These are phyloP conservation scores for Dothiorella sarmentorum DNA, from an alignment of 2,329 filamentous ascomycete species.

Conservation along the genomic window DNA sequence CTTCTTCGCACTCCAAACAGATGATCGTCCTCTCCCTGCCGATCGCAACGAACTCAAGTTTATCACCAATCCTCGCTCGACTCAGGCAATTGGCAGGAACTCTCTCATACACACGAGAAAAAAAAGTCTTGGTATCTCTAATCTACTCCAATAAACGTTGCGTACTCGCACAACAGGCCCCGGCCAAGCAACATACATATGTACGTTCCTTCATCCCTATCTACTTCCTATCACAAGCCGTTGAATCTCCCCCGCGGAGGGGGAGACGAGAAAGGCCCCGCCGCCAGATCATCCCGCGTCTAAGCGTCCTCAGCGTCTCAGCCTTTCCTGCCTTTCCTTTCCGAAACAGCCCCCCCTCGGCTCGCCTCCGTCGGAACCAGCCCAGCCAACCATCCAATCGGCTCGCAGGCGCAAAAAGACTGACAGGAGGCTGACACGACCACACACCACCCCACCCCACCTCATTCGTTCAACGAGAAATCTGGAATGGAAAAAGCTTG, in stretches of 20 bases:
- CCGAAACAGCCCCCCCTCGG: background rate
- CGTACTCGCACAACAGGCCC: too few species aligned
- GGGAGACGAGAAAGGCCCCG: background rate
- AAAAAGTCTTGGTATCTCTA: background rate
- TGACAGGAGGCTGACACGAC: too few species aligned
- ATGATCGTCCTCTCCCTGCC: too few species aligned
- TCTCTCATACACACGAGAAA: background rate
- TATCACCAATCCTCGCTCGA: too few species aligned
- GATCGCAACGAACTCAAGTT: too few species aligned
- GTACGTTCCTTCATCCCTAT: background rate
- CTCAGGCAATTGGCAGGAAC: too few species aligned
- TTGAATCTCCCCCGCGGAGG: background rate
- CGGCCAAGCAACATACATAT: too few species aligned
- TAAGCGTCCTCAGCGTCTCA: background rate
- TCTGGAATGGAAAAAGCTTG: background rate
- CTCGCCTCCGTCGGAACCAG: background rate
- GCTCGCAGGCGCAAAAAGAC: too few species aligned
- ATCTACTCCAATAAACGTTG: too few species aligned
- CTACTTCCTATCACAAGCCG: background rate
- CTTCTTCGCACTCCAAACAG: too few species aligned
- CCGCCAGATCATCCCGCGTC: background rate
- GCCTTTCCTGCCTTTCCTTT: background rate
- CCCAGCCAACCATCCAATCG: background rate
- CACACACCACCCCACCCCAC: too few species aligned
- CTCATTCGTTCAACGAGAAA: too few species aligned